Evolutionary conservation across 2,329 filamentous ascomycete genomes (phyloP), one percentile per base, ranked within the genome.

Genomic region (Pseudocercospora vitis): DNA sequence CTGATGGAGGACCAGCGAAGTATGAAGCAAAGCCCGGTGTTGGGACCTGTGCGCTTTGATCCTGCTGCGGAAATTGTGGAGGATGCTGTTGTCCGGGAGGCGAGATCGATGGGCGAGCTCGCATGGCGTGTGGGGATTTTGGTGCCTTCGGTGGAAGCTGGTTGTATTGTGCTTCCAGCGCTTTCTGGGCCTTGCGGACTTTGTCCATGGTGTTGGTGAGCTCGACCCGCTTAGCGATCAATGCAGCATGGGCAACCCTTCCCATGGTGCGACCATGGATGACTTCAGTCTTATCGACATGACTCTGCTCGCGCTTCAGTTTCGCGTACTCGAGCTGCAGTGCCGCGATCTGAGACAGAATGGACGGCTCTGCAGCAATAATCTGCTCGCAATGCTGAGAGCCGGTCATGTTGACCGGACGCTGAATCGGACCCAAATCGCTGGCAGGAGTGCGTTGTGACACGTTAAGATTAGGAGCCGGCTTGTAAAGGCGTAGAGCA

Each of bases 271-370:
- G 62, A 26, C 67, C 65, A 47, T 71, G 66, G 18, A 71, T 60
- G 19, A 70, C 70, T 51, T 72, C 70, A 2, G 64, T 65, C 60
- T 70, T 70, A 64, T 72, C 64, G 29, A 73, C 55, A n/a, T 68
- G 64, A 54, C 63, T 70, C 18, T 63, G 59, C 59, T 72, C 68
- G 28, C 65, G 57, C 24, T 71, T 67, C 14, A 69, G 65, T 57
- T 69, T 71, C 49, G 55, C 59, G 55, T 70, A 71, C 49, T 72
- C 65, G 29, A 67, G 63, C 56, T 73, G 69, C 5, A 72, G 56
- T 4, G 67, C 68, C 19, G 60, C 63, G 49, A 70, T 66, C 58
- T 72, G 69, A 14, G 62, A 56, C 14, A 61, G 32, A 33, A 60
- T 21, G 4, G 66, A 62, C 16, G 67, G 65, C 16, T 62, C 65